Conservation (phyloP, 2,329 filamentous ascomycete genomes). For the Colletotrichum neosansevieriae region DNA sequence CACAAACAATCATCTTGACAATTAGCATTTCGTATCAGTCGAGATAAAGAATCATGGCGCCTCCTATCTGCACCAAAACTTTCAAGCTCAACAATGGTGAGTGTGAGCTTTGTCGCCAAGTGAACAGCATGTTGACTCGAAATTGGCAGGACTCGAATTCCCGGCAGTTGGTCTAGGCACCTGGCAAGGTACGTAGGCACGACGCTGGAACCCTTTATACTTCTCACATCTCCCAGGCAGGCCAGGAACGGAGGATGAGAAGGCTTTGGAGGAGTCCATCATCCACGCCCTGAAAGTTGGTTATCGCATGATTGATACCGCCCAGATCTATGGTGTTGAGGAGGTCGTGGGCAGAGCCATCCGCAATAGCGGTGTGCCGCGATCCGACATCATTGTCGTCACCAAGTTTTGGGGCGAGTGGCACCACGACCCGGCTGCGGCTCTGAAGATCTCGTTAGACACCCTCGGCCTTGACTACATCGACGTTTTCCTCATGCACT, state of each 20-base stretch:
- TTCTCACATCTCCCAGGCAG: conserved; percentile 22
- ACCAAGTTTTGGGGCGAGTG: conserved; percentile 54
- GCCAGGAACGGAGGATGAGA: conserved; percentile 39
- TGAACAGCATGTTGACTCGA: background rate
- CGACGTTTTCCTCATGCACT: conserved; percentile 54
- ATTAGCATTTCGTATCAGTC: background rate
- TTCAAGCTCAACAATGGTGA: conserved; percentile 41
- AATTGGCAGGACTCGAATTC: conserved; percentile 29
- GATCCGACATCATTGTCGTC: conserved; percentile 63
- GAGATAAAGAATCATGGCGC: conserved; percentile 10
- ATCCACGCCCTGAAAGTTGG: conserved; percentile 46
- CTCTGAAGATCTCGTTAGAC: conserved; percentile 46
- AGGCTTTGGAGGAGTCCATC: conserved; percentile 48
- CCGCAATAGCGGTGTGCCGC: conserved; percentile 48
- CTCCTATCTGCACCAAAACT: conserved; percentile 39
- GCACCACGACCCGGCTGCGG: conserved; percentile 45
- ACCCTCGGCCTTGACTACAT: conserved; percentile 48
- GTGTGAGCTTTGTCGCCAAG: background rate
- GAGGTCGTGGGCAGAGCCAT: conserved; percentile 48
- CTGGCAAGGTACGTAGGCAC: conserved; percentile 43
- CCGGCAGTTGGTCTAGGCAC: conserved; percentile 45
- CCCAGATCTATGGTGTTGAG: conserved; percentile 45
- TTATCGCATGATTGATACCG: conserved; percentile 49
- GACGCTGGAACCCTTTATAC: background rate
- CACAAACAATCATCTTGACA: background rate